phyloP scores from a whole-genome alignment of 768 basidiomycete genomes.

The Lentinula boryana region DNA sequence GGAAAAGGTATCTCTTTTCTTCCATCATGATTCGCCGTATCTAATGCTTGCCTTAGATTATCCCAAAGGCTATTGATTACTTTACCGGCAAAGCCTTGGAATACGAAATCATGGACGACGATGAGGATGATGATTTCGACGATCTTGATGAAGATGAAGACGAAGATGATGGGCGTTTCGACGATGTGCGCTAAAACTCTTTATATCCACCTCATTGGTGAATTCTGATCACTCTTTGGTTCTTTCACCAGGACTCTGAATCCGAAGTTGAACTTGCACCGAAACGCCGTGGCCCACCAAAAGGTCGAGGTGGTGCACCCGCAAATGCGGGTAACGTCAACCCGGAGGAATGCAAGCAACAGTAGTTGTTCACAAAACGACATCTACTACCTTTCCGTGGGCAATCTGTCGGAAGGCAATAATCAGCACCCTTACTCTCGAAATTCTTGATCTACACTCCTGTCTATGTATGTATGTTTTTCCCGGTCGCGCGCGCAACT shows the following conservation, averaged over 20 bases:
- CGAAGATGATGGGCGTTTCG: slow-evolving; percentile 43
- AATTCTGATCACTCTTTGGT: slow-evolving; percentile 9
- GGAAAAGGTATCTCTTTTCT: slow-evolving; percentile 62
- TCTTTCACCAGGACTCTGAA: slow-evolving; percentile 53
- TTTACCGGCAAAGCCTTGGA: slow-evolving; percentile 96
- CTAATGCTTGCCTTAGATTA: slow-evolving; percentile 47
- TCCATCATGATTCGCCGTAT: slow-evolving; percentile 5
- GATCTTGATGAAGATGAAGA: slow-evolving; percentile 39
- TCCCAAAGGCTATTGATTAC: slow-evolving; percentile 93
- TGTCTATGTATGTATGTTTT: not conserved
- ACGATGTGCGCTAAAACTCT: slow-evolving; percentile 32
- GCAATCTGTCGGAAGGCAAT: no score
- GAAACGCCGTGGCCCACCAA: slow-evolving; percentile 53
- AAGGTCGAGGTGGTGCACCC: slow-evolving; percentile 41
- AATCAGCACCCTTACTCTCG: not conserved
- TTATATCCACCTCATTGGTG: slow-evolving; percentile 2
- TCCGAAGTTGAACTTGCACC: slow-evolving; percentile 57
- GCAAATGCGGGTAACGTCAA: slow-evolving; percentile 47
- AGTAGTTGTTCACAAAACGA: slow-evolving; percentile 32
- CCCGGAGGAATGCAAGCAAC: slow-evolving; percentile 90
- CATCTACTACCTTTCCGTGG: no score
- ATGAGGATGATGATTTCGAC: slow-evolving; percentile 57
- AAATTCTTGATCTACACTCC: not conserved
- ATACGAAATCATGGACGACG: slow-evolving; percentile 55
- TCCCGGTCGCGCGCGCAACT: not conserved